These are phyloP conservation scores for Dendrobium chrysotoxum DNA, from an alignment of 106 monocot species.

Conservation along the genomic window DNA sequence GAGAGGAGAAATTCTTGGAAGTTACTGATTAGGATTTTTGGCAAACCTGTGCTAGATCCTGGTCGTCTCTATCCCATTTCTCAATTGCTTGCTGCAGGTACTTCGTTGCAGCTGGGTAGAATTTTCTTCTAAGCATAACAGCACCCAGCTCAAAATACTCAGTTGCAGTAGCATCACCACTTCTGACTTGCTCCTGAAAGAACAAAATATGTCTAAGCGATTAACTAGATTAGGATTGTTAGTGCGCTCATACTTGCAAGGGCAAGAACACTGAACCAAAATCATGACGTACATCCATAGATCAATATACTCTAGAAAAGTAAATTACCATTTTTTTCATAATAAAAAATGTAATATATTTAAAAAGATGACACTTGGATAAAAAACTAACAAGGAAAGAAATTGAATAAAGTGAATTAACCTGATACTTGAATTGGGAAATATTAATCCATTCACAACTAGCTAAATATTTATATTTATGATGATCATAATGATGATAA, in stretches of 20 bases:
- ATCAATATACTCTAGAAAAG: no score
- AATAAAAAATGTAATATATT: no score
- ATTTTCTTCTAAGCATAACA: slow-evolving; percentile 90
- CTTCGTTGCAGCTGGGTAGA: slow-evolving; percentile 93
- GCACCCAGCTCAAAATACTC: slow-evolving; percentile 96
- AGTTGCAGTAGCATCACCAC: slow-evolving; percentile 79
- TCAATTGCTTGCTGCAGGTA: slow-evolving; percentile 86
- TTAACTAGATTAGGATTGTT: not conserved
- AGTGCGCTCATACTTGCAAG: not conserved
- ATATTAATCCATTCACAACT: no score
- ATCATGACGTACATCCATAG: not conserved
- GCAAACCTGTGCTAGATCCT: slow-evolving; percentile 87
- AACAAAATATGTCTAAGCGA: not conserved
- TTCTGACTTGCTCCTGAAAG: slow-evolving; percentile 87
- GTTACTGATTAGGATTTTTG: not conserved
- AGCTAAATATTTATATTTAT: no score
- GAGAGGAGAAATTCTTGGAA: not conserved
- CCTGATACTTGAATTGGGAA: no score
- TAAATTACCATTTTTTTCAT: no score
- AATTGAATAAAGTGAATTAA: no score
- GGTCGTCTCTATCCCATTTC: slow-evolving; percentile 92
- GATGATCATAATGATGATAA: no score
- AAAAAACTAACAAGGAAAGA: no score
- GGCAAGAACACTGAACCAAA: no score
- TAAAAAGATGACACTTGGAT: no score